Base-by-base conservation (phyloP, 208 protist genomes). In the Novymonas esmeraldas region DNA sequence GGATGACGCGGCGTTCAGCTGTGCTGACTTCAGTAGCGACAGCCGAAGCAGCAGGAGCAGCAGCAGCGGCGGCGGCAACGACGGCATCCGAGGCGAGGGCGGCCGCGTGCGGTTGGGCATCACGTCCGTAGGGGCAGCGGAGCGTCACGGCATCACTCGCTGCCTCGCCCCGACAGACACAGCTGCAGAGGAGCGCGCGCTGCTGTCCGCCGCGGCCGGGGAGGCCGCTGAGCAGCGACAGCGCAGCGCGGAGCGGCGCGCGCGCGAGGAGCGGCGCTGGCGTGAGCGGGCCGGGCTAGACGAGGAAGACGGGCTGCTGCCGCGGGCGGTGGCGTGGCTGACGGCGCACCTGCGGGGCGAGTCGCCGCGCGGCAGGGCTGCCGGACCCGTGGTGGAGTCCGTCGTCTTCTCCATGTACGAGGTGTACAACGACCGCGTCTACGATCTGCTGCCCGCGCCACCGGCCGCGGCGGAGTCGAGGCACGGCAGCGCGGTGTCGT, bases 311-410 rank as follows among this genome's bases (percentile, higher is more conserved):
- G 79, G 79, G 9, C 29, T 85, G 42, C 67, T 85, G 48, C 75
- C 71, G 34, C 76, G 70, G 31, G 65, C 79, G 3, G 66, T 85
- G 57, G 75, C 70, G 45, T 85, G 79, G 79, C 64, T 85, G 65
- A 63, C 57, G 55, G 59, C 63, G 18, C 79, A 70, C 45, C 46
- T 68, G 11, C 60, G 63, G 44, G n/a, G 14, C 14, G 24, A 46
- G 10, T 39, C 20, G 18, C 29, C 26, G 41, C 45, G 22, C 11
- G 24, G 29, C 2, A 28, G 29, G n/a, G 48, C 14, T 2, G 65
- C 50, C 0, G 38, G 22, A 22, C 69, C 75, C 1, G 59, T 70
- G 54, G 70, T 84, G 29, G 57, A 70, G 14, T 77, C 69, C 39
- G 26, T 84, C 16, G 36, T 49, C 26, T 61, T 80, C 20, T 78